Evolutionary conservation across 2,329 filamentous ascomycete species (phyloP), one percentile per base, ranked within the genome.

Genomic region (Diatrype stigma): DNA sequence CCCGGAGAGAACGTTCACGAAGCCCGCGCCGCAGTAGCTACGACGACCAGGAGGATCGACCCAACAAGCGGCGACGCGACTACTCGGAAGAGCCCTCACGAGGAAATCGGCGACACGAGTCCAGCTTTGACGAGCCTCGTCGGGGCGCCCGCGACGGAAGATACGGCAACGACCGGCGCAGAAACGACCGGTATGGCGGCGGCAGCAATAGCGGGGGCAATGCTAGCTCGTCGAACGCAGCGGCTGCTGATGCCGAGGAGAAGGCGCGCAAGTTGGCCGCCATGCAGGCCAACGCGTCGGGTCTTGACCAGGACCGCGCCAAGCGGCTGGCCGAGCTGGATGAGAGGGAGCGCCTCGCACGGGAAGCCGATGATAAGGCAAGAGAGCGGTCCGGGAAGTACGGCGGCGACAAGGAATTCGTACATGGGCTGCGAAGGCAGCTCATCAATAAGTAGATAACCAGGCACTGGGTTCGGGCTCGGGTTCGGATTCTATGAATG

Each of bases 261-360:
- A 76, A 78, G n/a, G 82, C 84, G 12, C 78, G 79, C 22, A 89
- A 84, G 64, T 70, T 90, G 17, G 86, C 84, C 16, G 85, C 83
- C 8, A 90, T 91, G 87, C 86, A 89, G 65, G 78, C 79, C 17
- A 85, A 84, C 26, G 87, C 87, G 4, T 78, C 76, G 1, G 81
- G 86, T 11, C 73, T 95, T 45, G 88, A 93, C 60, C 65, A 74
- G n/a, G 84, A 87, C 58, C 84, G 90, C 30, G 81, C 81, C 56
- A 77, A 80, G 52, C 81, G 90, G 22, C 73, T 95, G 10, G 80
- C 82, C 0, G 82, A 82, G 1, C 71, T 92, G 17, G 84, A 82
- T 22, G 80, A 82, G 56, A 77, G 77, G 53, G 90, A 95, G 59
- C 77, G 80, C 46, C 73, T 73, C 17, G 80, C 84, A 42, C 76